These are phyloP conservation scores for Meyerozyma carpophila DNA, from an alignment of 1,139 yeast species.

Conservation along the genomic window DNA sequence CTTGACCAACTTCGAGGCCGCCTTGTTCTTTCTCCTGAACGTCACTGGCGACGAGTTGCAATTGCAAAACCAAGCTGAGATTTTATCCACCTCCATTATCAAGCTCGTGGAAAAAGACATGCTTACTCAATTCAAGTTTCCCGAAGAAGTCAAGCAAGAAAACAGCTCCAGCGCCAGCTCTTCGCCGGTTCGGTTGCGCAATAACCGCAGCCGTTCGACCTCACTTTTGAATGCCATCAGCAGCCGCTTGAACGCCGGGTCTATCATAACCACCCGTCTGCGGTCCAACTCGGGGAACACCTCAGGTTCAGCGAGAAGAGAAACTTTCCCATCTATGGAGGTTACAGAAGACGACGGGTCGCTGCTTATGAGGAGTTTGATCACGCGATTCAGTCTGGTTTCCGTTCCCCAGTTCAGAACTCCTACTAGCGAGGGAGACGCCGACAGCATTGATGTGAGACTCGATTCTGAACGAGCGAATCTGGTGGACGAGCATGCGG, in stretches of 20 bases:
- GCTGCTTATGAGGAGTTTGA: background rate
- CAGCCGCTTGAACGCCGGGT: conserved; percentile 21
- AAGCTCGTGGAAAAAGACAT: conserved; percentile 4
- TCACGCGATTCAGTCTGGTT: background rate
- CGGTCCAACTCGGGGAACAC: conserved; percentile 7
- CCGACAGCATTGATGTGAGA: background rate
- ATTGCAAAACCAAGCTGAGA: conserved; percentile 5
- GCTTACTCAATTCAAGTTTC: background rate
- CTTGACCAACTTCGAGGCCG: conserved; percentile 42
- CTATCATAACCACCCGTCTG: conserved; percentile 6
- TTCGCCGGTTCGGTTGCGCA: background rate
- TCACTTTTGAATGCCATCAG: conserved; percentile 35
- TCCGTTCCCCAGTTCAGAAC: background rate
- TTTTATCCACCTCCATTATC: background rate
- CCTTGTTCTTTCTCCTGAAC: conserved; percentile 32
- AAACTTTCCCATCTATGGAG: conserved; percentile 2
- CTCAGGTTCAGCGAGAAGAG: conserved; percentile 2
- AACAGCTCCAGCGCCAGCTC: background rate
- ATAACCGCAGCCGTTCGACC: background rate
- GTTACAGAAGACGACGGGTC: background rate
- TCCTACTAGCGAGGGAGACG: background rate
- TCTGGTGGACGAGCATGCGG: background rate
- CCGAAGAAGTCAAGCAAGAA: background rate
- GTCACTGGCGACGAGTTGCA: conserved; percentile 30
- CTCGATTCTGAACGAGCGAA: background rate